Evolutionary conservation across 768 basidiomycete genomes (phyloP).

Genomic region (Lactarius sp.): DNA sequence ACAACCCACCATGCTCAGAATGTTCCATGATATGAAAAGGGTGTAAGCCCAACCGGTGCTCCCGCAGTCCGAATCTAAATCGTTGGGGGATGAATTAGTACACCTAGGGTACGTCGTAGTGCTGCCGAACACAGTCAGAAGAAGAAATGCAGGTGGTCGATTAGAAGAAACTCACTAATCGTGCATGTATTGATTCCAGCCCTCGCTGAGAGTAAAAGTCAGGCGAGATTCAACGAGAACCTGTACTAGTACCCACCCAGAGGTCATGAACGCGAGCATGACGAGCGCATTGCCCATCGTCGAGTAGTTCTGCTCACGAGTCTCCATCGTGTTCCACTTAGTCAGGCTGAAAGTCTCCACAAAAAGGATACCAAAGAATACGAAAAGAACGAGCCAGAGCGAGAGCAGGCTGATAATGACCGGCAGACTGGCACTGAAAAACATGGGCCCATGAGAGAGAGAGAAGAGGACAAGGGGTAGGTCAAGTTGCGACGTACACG

Average conservation of each 20-base stretch:
- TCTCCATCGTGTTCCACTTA: conserved; percentile 72
- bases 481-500: conserved; percentile 52
- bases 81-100: conserved; percentile 45
- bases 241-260: conserved; percentile 55
- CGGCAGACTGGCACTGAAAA: conserved; percentile 71
- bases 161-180: conserved; percentile 60
- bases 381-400: conserved; percentile 85
- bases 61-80: conserved; percentile 80
- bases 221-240: background rate
- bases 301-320: conserved; percentile 68
- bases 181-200: conserved; percentile 98
- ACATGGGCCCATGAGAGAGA: background rate
- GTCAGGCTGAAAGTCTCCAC: conserved; percentile 91
- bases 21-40: conserved; percentile 92
- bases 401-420: conserved; percentile 79
- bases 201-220: conserved; percentile 53
- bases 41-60: conserved; percentile 76
- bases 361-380: conserved; percentile 86
- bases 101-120: conserved; percentile 75
- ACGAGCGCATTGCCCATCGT: conserved; percentile 75
- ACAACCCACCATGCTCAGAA: conserved; percentile 80
- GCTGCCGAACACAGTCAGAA: conserved; percentile 38
- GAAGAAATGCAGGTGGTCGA: too few relatives aligned
- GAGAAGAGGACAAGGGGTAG: background rate
- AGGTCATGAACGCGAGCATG: conserved; percentile 90